A percentile compares a stretch with the other conserved stretches of the same genome.
Conservation (phyloP, 1,284 basidiomycete species). For the Rhizoctonia solani region DNA sequence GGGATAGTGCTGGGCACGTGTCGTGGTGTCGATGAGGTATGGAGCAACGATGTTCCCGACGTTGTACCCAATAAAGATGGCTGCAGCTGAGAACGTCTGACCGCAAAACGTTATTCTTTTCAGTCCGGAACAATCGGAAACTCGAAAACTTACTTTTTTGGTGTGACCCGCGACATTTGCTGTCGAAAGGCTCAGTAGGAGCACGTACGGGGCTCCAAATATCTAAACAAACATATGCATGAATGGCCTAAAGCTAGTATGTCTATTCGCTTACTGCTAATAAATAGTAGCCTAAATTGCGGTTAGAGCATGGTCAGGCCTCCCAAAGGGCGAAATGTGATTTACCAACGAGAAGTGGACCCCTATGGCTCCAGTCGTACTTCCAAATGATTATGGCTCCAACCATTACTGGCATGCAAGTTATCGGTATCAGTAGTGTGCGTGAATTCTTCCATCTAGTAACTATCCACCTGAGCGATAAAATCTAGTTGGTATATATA, state of each 20-base stretch:
- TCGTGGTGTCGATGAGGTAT: slow-evolving; percentile 41
- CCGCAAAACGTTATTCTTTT: slow-evolving; percentile 39
- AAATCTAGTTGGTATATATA: not conserved
- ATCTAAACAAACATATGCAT: slow-evolving; percentile 40
- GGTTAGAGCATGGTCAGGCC: not conserved
- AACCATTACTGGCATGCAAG: slow-evolving; percentile 52
- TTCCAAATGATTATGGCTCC: slow-evolving; percentile 53
- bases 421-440: slow-evolving; percentile 49
- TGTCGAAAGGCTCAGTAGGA: slow-evolving; percentile 49
- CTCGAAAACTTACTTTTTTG: slow-evolving; percentile 47
- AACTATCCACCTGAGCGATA: slow-evolving; percentile 10
- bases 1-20: slow-evolving; percentile 46
- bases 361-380: slow-evolving; percentile 49
- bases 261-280: slow-evolving; percentile 6
- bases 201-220: slow-evolving; percentile 54
- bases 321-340: not conserved
- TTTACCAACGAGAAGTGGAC: slow-evolving; percentile 49
- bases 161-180: slow-evolving; percentile 53
- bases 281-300: slow-evolving; percentile 48
- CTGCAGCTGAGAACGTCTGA: slow-evolving; percentile 19
- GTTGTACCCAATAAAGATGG: slow-evolving; percentile 41
- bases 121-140: slow-evolving; percentile 49
- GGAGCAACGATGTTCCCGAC: slow-evolving; percentile 47
- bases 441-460: slow-evolving; percentile 46
- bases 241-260: slow-evolving; percentile 20